phyloP scores from a whole-genome alignment of 176 grass and related monocot species.

The Puccinellia tenuiflora region DNA sequence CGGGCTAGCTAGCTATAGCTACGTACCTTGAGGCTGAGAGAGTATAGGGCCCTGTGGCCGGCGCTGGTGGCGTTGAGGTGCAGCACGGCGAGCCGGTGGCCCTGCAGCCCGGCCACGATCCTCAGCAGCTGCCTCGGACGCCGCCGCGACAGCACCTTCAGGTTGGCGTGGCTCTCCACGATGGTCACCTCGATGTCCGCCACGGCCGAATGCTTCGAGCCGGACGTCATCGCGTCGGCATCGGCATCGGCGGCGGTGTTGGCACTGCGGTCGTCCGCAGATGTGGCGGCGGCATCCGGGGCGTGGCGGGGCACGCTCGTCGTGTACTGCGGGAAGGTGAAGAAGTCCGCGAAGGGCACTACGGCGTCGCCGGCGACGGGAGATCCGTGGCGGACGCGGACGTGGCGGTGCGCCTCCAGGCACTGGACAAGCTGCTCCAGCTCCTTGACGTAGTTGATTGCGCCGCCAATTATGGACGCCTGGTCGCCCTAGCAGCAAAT shows the following conservation, averaged over 20 bases:
- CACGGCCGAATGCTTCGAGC: slow-evolving; percentile 32
- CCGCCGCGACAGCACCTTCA: slow-evolving; percentile 48
- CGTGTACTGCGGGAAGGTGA: slow-evolving; percentile 79
- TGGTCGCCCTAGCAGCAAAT: slow-evolving; percentile 53
- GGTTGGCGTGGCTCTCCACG: slow-evolving; percentile 70
- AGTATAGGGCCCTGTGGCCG: slow-evolving; percentile 49
- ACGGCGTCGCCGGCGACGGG: not conserved
- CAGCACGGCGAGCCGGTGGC: slow-evolving; percentile 47
- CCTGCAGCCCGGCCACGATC: slow-evolving; percentile 44
- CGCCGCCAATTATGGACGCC: slow-evolving; percentile 87
- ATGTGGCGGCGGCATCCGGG: not conserved
- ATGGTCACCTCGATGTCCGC: slow-evolving; percentile 77
- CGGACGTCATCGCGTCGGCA: not conserved
- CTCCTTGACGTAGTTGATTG: slow-evolving; percentile 92
- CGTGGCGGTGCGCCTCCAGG: slow-evolving; percentile 45
- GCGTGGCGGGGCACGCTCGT: not conserved
- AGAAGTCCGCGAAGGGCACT: slow-evolving; percentile 45
- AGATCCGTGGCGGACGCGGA: not conserved
- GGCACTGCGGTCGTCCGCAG: not conserved
- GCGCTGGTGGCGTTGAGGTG: slow-evolving; percentile 63
- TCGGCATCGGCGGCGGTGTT: slow-evolving; percentile 1
- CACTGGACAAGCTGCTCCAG: slow-evolving; percentile 70
- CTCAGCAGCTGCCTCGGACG: slow-evolving; percentile 55
- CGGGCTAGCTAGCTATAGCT: not conserved
- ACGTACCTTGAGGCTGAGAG: slow-evolving; percentile 69